Percentiles rank a stretch among this genome's conserved stretches.
Evolutionary conservation across 208 protist species (phyloP).

Genomic region (Wallacemonas sp.): DNA sequence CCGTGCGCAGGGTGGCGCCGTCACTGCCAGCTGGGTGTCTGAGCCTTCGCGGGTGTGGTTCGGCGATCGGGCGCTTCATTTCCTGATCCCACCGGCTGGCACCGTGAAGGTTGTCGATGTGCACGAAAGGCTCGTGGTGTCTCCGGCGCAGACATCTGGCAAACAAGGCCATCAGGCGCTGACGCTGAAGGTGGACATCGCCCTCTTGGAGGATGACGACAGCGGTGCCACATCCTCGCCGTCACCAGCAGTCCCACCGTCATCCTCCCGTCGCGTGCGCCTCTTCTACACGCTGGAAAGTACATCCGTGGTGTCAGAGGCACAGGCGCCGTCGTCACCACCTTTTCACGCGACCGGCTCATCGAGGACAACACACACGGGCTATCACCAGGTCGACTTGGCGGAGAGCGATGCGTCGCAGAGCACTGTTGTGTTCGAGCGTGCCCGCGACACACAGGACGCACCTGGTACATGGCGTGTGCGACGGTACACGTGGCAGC

Average conservation of each 20-base stretch:
- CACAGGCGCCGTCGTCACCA: too few species aligned
- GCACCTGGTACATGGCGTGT: slow-evolving; percentile 3
- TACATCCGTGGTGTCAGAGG: too few species aligned
- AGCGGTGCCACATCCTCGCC: too few species aligned
- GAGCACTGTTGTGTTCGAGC: slow-evolving; percentile 3
- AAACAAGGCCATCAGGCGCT: too few species aligned
- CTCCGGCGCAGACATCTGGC: neutral
- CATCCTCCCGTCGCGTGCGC: neutral
- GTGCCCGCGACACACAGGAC: neutral
- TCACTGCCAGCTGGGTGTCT: slow-evolving; percentile 25
- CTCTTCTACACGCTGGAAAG: neutral
- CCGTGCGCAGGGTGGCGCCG: slow-evolving; percentile 5
- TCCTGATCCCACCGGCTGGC: slow-evolving; percentile 26
- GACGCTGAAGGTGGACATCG: slow-evolving; percentile 21
- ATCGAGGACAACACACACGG: too few species aligned
- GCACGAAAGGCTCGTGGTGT: slow-evolving; percentile 24
- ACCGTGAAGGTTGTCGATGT: slow-evolving; percentile 38
- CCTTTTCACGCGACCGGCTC: neutral
- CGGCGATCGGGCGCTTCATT: slow-evolving; percentile 46
- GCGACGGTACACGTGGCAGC: neutral
- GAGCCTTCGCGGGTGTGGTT: slow-evolving; percentile 46
- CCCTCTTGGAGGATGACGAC: slow-evolving; percentile 6
- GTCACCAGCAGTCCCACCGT: neutral
- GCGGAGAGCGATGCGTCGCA: neutral
- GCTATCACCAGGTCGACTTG: neutral